Percentiles rank a stretch among this genome's conserved stretches.
Conservation (phyloP, 169 alveolate genomes). For the Eimeria acervulina region DNA sequence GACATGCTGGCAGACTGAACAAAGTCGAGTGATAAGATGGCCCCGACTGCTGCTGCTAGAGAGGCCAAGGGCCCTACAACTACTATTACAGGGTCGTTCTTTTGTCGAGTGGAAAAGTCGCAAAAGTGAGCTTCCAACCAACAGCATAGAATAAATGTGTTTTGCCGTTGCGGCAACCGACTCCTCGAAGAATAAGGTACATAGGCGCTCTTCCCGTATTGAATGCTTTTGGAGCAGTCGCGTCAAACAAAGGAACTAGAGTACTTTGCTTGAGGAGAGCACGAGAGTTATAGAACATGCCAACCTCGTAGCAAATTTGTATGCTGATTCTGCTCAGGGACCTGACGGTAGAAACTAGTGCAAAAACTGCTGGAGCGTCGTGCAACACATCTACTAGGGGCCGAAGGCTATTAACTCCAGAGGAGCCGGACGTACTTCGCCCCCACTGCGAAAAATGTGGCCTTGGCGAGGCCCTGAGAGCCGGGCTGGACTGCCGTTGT, state of each 20-base stretch:
- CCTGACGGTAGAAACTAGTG: not conserved
- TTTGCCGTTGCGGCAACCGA: not conserved
- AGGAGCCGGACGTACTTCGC: slow-evolving; percentile 69
- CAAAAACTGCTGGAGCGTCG: not conserved
- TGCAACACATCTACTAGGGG: slow-evolving; percentile 20
- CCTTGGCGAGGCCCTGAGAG: slow-evolving; percentile 67
- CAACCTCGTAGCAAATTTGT: not conserved
- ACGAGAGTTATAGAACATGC: not conserved
- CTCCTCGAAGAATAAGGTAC: not conserved
- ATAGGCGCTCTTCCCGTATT: not conserved
- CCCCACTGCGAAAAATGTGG: slow-evolving; percentile 78
- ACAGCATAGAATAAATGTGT: not conserved
- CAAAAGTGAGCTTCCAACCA: slow-evolving; percentile 11
- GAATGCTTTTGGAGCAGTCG: not conserved
- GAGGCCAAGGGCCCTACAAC: slow-evolving; percentile 72
- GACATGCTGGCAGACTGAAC: slow-evolving; percentile 4
- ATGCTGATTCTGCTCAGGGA: slow-evolving; percentile 13
- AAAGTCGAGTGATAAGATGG: slow-evolving; percentile 6
- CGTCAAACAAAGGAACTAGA: not conserved
- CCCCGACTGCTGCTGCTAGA: slow-evolving; percentile 8
- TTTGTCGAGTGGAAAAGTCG: slow-evolving; percentile 30
- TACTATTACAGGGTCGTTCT: slow-evolving; percentile 67
- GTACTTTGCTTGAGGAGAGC: not conserved
- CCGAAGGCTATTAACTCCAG: slow-evolving; percentile 45
- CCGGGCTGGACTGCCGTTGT: slow-evolving; percentile 79